A percentile compares a stretch with the other conserved stretches of the same genome.
These are phyloP conservation scores for Globisporangium echinulatum DNA, from an alignment of 352 stramenopile genomes.

Conservation along the genomic window DNA sequence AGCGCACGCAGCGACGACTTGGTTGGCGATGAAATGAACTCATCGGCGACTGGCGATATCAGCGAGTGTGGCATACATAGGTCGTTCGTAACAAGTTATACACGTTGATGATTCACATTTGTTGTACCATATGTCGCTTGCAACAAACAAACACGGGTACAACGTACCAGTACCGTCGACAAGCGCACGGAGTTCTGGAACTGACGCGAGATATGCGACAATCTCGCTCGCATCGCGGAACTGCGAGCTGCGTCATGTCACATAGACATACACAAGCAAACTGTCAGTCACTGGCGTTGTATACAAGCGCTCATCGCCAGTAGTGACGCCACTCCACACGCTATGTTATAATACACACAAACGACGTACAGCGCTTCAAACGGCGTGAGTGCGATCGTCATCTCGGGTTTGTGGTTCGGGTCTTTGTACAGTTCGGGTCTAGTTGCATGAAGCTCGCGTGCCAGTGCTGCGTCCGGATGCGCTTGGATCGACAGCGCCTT, in stretches of 20 bases:
- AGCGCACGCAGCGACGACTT: slow-evolving; percentile 48
- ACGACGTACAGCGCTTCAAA: slow-evolving; percentile 91
- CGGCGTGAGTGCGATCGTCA: slow-evolving; percentile 96
- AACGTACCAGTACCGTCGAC: slow-evolving; percentile 14
- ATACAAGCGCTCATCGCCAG: background rate
- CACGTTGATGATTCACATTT: background rate
- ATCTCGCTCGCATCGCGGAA: slow-evolving; percentile 90
- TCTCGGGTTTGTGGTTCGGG: slow-evolving; percentile 99
- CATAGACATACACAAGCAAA: background rate
- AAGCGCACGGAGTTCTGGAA: slow-evolving; percentile 76
- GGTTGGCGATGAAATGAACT: slow-evolving; percentile 32
- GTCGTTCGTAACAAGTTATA: background rate
- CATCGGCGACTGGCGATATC: slow-evolving; percentile 18
- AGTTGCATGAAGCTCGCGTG: slow-evolving; percentile 67
- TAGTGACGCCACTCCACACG: too few species aligned
- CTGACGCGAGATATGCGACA: slow-evolving; percentile 54
- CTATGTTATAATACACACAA: background rate
- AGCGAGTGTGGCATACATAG: too few species aligned
- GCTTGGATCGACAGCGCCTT: slow-evolving; percentile 98
- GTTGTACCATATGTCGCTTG: background rate
- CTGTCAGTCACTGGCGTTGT: background rate
- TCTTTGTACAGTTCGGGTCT: slow-evolving; percentile 96
- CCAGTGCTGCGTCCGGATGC: slow-evolving; percentile 82
- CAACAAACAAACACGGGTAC: slow-evolving; percentile 1
- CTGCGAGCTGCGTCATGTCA: slow-evolving; percentile 44